A percentile compares a stretch with the other conserved stretches of the same genome.
These are phyloP conservation scores for Trametes gibbosa DNA, from an alignment of 768 basidiomycete genomes.

Conservation along the genomic window DNA sequence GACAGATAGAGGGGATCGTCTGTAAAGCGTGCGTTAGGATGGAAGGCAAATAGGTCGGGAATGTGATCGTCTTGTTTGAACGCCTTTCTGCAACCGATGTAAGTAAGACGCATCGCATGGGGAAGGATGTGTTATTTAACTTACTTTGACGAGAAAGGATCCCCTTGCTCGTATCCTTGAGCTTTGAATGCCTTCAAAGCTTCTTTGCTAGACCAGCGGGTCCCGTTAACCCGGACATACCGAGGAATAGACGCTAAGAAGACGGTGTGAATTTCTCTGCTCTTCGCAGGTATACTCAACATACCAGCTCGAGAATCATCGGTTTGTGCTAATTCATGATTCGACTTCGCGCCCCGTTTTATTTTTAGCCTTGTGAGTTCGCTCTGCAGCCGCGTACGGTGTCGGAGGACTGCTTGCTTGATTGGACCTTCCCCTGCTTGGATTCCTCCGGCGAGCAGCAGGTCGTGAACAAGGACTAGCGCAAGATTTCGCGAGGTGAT, in stretches of 20 bases:
- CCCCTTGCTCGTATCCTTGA: slow-evolving; percentile 52
- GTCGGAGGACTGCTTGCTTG: slow-evolving; percentile 82
- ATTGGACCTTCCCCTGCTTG: slow-evolving; percentile 89
- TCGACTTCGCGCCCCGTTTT: slow-evolving; percentile 63
- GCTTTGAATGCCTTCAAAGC: slow-evolving; percentile 56
- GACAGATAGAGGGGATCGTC: slow-evolving; percentile 67
- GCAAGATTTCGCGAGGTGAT: slow-evolving; percentile 75
- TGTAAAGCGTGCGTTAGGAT: slow-evolving; percentile 63
- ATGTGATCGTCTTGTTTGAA: slow-evolving; percentile 81
- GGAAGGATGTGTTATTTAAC: background rate
- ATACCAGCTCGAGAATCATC: slow-evolving; percentile 65
- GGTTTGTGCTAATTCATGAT: slow-evolving; percentile 59
- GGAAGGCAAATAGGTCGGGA: slow-evolving; percentile 75
- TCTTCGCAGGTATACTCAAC: slow-evolving; percentile 8
- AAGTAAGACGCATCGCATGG: too few relatives aligned
- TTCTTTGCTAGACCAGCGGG: slow-evolving; percentile 61
- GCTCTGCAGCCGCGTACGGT: slow-evolving; percentile 84
- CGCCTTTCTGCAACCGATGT: slow-evolving; percentile 44
- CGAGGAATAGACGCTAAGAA: slow-evolving; percentile 67
- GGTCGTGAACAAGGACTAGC: slow-evolving; percentile 87
- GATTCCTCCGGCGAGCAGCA: slow-evolving; percentile 80
- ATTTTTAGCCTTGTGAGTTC: slow-evolving; percentile 86
- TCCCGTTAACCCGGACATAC: slow-evolving; percentile 82
- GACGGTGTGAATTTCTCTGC: background rate
- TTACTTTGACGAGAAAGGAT: slow-evolving; percentile 56